Evolutionary conservation across 192 early-diverging fungal species (phyloP).

Genomic region (Glomus cerebriforme): DNA sequence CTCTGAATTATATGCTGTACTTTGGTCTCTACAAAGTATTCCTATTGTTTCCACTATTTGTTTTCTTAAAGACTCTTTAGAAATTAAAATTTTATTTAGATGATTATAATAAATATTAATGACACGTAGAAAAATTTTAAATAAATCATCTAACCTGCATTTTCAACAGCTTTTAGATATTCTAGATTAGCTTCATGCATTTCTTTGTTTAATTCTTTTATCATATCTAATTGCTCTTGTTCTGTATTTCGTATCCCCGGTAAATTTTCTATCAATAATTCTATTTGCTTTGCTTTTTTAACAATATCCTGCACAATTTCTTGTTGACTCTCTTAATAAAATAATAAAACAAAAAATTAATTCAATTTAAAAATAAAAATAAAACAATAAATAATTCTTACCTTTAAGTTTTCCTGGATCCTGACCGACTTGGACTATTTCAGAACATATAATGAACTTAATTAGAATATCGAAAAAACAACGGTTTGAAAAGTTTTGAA

Average conservation of each 20-base stretch:
- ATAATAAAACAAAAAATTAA: neutral
- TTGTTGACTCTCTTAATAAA: constrained; percentile 34
- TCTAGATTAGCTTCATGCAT: constrained; percentile 41
- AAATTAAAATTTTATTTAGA: constrained; percentile 6
- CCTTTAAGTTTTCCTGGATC: constrained; percentile 40
- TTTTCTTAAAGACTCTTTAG: constrained; percentile 33
- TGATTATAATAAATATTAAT: neutral
- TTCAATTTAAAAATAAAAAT: neutral
- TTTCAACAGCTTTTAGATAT: constrained; percentile 37
- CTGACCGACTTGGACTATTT: constrained; percentile 5
- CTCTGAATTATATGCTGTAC: neutral
- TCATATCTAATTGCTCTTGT: constrained; percentile 40
- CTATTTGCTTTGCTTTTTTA: constrained; percentile 45
- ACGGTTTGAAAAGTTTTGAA: neutral
- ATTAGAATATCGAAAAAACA: neutral
- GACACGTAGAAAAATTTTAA: neutral
- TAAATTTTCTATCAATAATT: constrained; percentile 43
- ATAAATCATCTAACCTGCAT: constrained; percentile 35
- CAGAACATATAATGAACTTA: neutral
- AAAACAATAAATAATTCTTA: constrained; percentile 3
- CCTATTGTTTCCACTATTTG: constrained; percentile 39
- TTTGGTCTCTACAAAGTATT: constrained; percentile 41
- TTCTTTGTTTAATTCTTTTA: constrained; percentile 39
- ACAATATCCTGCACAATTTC: constrained; percentile 43
- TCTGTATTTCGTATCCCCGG: constrained; percentile 44